Conservation (phyloP, 768 basidiomycete genomes). For the Boletales sp. region DNA sequence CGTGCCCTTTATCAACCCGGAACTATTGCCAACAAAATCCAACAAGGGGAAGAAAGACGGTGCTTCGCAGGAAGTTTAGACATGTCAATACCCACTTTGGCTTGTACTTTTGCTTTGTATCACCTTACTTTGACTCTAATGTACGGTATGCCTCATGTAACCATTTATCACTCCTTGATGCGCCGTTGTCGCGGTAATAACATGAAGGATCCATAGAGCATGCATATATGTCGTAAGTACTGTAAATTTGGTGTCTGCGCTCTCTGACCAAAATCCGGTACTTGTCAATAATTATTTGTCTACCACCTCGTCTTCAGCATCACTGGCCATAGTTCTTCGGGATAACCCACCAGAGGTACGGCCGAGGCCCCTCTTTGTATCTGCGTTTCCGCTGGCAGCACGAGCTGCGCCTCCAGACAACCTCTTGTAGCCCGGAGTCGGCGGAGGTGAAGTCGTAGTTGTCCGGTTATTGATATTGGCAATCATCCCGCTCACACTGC, state of each 20-base stretch:
- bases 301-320: slow-evolving; percentile 75
- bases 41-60: slow-evolving; percentile 48
- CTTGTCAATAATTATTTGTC: slow-evolving; percentile 19
- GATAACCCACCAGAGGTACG: slow-evolving; percentile 49
- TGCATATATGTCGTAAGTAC: not conserved
- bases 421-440: slow-evolving; percentile 42
- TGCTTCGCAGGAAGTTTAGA: slow-evolving; percentile 48
- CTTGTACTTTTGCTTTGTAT: slow-evolving; percentile 19
- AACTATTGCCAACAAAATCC: slow-evolving; percentile 42
- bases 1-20: slow-evolving; percentile 59
- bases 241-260: too few relatives aligned
- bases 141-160: slow-evolving; percentile 29
- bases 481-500: slow-evolving; percentile 53
- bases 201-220: not conserved
- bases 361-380: slow-evolving; percentile 41
- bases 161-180: not conserved
- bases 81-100: not conserved
- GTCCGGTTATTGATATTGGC: slow-evolving; percentile 53
- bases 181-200: not conserved
- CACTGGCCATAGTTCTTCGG: slow-evolving; percentile 78
- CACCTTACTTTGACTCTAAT: slow-evolving; percentile 24
- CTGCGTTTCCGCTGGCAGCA: slow-evolving; percentile 5
- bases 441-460: slow-evolving; percentile 35
- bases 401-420: slow-evolving; percentile 37
- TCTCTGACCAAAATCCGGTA: not conserved